Base-by-base conservation (phyloP, 2,329 filamentous ascomycete genomes). In the Rhynchosporium secalis region DNA sequence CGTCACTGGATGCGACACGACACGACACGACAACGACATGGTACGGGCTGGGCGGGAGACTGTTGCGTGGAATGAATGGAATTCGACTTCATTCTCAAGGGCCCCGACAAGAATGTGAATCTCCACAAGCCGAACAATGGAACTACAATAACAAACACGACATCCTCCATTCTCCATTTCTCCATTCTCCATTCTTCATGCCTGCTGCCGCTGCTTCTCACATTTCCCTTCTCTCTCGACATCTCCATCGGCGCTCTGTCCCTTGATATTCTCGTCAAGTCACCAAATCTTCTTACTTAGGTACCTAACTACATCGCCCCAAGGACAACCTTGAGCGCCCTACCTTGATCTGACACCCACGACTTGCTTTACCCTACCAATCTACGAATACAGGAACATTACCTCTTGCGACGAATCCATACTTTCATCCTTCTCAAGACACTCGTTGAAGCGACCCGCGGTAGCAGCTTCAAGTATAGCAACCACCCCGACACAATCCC, bases 241-340 rank as follows among this genome's bases (percentile, higher is more conserved):
- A 6, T 20, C 31, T 51, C 7, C 20, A n/a, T 20, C 15, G 36
- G 8, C 15, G 9, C 8, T 26, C 15, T 20, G 3, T 9, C 26
- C 33, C 20, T 28, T 26, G 26, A 41, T 10, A 29, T 12, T 10
- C 20, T 40, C 20, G 15, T 20, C 20, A 20, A 20, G 20, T 20
- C 20, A 20, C 20, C 20, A 20, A 20, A 20, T 20, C 20, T 28
- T 13, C 10, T 9, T 41, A 13, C 51, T 7, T 28, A 26, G 28
- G 33, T 36, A 36, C 33, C 33, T 36, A 36, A 5, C 33, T 6
- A 5, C 33, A 36, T 6, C 9, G 9, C 9, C 33, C 33, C 33
- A 36, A 36, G 33, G 33, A 20, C 33, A 54, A 54, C 49, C 49
- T 38, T 52, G 33, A 52, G 49, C 26, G 49, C 49, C 49, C 26